Percentiles rank a stretch among this genome's conserved stretches.
Evolutionary conservation across 176 grass and related monocot genomes (phyloP).

Genomic region (Oryza officinalis): DNA sequence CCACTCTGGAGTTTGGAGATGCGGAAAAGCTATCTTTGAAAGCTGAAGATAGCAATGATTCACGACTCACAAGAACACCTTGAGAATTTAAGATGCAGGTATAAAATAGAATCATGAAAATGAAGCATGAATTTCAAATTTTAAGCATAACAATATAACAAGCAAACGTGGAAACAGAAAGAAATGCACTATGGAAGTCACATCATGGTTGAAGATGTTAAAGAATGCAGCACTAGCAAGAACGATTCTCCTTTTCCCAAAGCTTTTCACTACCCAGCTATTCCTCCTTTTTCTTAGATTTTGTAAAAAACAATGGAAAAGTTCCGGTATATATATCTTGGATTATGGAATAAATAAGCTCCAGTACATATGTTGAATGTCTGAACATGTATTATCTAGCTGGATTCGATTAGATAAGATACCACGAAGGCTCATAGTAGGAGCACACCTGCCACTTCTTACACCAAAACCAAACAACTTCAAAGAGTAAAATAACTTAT

Average conservation of each 20-base stretch:
- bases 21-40: not conserved
- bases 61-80: not conserved
- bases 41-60: not conserved
- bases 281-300: not conserved
- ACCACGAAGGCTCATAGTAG: not conserved
- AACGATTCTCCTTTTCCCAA: not conserved
- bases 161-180: not conserved
- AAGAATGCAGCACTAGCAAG: conserved; percentile 2
- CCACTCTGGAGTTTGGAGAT: not conserved
- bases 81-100: not conserved
- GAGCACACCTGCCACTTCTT: not conserved
- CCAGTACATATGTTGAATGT: not conserved
- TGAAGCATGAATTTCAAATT: not conserved
- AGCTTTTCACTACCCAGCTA: not conserved
- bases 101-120: not conserved
- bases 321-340: not conserved
- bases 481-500: not conserved
- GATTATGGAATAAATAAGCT: not conserved
- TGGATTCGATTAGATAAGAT: conserved; percentile 7
- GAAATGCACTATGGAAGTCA: not conserved
- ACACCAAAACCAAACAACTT: not conserved
- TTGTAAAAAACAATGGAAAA: not conserved
- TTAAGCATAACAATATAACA: not conserved
- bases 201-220: conserved; percentile 10
- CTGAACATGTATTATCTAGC: not conserved